Evolutionary conservation across 805 yeast species (phyloP).

Genomic region (Cyberlindnera lachancei): DNA sequence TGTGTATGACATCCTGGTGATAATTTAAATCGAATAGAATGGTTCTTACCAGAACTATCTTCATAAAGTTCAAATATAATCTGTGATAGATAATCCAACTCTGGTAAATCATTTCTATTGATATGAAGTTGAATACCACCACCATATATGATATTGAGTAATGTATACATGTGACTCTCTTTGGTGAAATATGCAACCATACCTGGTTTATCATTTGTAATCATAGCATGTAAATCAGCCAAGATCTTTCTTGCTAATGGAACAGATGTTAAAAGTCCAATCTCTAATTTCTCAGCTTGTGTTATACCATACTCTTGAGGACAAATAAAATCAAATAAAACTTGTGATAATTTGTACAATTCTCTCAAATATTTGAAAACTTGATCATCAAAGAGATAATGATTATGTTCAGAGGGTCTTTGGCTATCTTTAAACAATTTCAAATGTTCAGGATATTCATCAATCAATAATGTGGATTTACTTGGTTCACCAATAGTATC

Average conservation of each 20-base stretch:
- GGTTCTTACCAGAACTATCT: slow-evolving; percentile 69
- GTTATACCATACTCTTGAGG: slow-evolving; percentile 99
- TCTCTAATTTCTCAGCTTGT: slow-evolving; percentile 90
- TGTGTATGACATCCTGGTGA: slow-evolving; percentile 98
- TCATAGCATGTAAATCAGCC: slow-evolving; percentile 72
- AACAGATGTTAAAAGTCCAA: slow-evolving; percentile 87
- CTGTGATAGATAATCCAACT: slow-evolving; percentile 90
- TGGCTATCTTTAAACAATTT: slow-evolving; percentile 18
- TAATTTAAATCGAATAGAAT: slow-evolving; percentile 82
- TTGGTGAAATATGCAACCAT: slow-evolving; percentile 90
- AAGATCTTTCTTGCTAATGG: slow-evolving; percentile 89
- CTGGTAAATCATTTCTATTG: slow-evolving; percentile 92
- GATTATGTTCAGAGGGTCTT: slow-evolving; percentile 16
- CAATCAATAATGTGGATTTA: slow-evolving; percentile 20
- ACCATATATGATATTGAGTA: slow-evolving; percentile 84
- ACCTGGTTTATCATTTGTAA: slow-evolving; percentile 72
- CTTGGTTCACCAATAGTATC: slow-evolving; percentile 31
- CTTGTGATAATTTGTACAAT: slow-evolving; percentile 82
- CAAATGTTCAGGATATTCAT: slow-evolving; percentile 23
- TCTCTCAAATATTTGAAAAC: slow-evolving; percentile 79
- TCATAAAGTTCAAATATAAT: slow-evolving; percentile 92
- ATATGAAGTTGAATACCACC: slow-evolving; percentile 92
- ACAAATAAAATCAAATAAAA: slow-evolving; percentile 91
- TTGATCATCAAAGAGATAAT: slow-evolving; percentile 67
- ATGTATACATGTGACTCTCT: slow-evolving; percentile 93